A percentile compares a stretch with the other conserved stretches of the same genome.
phyloP scores from a whole-genome alignment of 176 grass and related monocot species.

The Rhynchospora breviuscula region DNA sequence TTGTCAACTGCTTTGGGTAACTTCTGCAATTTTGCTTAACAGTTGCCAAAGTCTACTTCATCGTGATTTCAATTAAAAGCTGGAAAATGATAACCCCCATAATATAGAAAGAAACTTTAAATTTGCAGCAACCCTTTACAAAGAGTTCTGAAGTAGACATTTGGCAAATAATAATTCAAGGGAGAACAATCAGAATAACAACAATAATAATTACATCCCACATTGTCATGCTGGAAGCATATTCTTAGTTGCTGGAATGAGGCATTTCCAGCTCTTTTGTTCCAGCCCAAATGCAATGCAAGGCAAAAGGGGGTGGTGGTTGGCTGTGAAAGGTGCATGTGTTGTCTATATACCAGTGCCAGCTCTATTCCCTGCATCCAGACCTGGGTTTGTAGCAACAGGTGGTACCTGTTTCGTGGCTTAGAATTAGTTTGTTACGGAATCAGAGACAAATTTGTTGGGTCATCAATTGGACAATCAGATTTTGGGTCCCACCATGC shows the following conservation, averaged over 20 bases:
- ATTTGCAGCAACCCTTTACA: not conserved
- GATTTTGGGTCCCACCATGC: not conserved
- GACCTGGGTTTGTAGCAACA: not conserved
- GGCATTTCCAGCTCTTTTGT: not conserved
- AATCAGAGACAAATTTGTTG: not conserved
- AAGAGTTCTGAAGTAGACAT: not conserved
- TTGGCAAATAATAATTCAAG: not conserved
- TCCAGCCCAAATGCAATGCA: not conserved
- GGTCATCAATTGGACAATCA: not conserved
- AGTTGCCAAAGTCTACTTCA: no score
- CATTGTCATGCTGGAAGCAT: not conserved
- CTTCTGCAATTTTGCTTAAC: no score
- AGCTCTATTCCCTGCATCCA: not conserved
- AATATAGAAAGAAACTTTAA: no score
- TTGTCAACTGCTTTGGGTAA: no score
- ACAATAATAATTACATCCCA: not conserved
- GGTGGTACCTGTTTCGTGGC: not conserved
- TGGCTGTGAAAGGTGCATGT: conserved; percentile 13
- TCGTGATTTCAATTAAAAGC: no score
- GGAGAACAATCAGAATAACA: not conserved
- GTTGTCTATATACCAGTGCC: not conserved
- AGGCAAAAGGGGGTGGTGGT: not conserved
- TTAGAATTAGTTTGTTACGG: conserved; percentile 6
- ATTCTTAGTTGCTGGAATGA: conserved; percentile 1
- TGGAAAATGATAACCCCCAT: no score